Evolutionary conservation across 1,139 yeast species (phyloP).

Genomic region (Yamadazyma buinensis): DNA sequence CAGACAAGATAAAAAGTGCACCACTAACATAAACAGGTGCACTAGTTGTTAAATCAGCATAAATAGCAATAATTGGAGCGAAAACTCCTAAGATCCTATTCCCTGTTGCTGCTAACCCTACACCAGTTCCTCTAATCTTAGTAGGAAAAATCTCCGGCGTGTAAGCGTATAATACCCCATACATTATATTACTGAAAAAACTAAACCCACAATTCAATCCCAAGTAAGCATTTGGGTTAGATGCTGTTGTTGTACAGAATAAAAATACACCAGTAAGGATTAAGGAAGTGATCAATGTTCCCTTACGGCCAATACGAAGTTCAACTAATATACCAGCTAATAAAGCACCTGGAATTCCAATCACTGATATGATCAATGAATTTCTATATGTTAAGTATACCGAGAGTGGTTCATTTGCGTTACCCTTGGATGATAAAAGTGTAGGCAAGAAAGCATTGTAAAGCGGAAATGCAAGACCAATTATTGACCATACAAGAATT

Average conservation of each 20-base stretch:
- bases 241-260: conserved; percentile 42
- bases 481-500: conserved; percentile 39
- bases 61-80: conserved; percentile 44
- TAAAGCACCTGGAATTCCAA: conserved; percentile 42
- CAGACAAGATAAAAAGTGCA: conserved; percentile 35
- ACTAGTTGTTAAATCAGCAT: conserved; percentile 38
- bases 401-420: conserved; percentile 28
- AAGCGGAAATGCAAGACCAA: conserved; percentile 44
- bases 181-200: conserved; percentile 40
- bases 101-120: conserved; percentile 41
- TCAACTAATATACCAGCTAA: conserved; percentile 39
- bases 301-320: conserved; percentile 38
- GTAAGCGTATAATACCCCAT: conserved; percentile 43
- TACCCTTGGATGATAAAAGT: conserved; percentile 32
- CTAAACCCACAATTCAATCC: conserved; percentile 46
- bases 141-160: conserved; percentile 44
- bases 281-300: conserved; percentile 31
- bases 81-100: conserved; percentile 41
- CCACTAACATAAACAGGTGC: conserved; percentile 45
- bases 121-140: conserved; percentile 39
- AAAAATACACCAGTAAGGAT: conserved; percentile 37
- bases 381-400: conserved; percentile 37
- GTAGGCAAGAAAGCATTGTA: conserved; percentile 43
- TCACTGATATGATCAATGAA: conserved; percentile 36
- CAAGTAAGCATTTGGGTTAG: conserved; percentile 32